Conservation (phyloP, 371 early-diverging fungal species). For the Lichtheimia corymbifera region DNA sequence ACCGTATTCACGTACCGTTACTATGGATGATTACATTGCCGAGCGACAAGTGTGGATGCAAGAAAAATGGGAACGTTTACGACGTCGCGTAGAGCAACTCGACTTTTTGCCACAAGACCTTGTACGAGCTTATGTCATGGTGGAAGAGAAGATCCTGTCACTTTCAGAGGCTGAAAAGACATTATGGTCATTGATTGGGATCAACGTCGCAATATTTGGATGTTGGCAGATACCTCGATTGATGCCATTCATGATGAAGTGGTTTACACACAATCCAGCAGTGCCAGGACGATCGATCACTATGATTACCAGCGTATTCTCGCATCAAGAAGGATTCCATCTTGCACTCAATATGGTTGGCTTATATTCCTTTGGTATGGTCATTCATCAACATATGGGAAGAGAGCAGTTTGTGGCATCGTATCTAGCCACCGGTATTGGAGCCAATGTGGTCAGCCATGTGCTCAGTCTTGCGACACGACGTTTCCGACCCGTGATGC, state of each 20-base stretch:
- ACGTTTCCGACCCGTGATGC: conserved; percentile 50
- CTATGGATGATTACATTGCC: conserved; percentile 9
- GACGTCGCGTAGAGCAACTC: conserved; percentile 14
- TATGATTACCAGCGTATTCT: conserved; percentile 67
- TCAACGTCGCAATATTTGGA: conserved; percentile 71
- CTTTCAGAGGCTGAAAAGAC: conserved; percentile 55
- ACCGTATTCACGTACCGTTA: conserved; percentile 8
- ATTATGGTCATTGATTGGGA: conserved; percentile 59
- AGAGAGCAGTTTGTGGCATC: conserved; percentile 77
- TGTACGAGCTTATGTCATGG: conserved; percentile 42
- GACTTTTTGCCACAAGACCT: conserved; percentile 43
- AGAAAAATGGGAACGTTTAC: conserved; percentile 12
- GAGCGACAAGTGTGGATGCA: conserved; percentile 12
- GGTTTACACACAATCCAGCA: conserved; percentile 72
- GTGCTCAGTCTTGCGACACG: conserved; percentile 46
- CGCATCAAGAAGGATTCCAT: conserved; percentile 66
- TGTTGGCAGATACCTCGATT: conserved; percentile 70
- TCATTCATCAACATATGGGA: conserved; percentile 50
- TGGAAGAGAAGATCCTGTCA: conserved; percentile 40
- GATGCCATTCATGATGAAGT: conserved; percentile 63
- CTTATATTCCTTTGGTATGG: conserved; percentile 60
- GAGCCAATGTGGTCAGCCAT: conserved; percentile 69
- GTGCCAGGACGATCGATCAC: conserved; percentile 56
- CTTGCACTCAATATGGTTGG: conserved; percentile 72
- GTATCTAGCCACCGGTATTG: conserved; percentile 67